Evolutionary conservation across 108 stramenopile genomes (phyloP).

Genomic region (Cyclostephanos tholiformis): DNA sequence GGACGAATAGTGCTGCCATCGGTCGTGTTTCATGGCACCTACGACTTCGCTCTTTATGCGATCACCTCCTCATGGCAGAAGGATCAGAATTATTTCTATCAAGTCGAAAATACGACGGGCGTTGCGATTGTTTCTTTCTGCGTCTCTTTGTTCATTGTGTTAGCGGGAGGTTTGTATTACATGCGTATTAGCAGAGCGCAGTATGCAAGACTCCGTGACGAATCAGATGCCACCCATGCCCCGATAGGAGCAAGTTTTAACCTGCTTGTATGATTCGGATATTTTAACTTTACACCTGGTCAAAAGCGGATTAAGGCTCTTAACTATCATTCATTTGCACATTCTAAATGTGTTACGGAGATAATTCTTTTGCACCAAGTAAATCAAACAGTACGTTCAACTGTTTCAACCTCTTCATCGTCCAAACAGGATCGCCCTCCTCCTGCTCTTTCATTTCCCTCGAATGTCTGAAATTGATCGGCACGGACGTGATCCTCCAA

Average conservation of each 20-base stretch:
- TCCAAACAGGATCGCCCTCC: conserved; percentile 48
- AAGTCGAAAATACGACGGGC: conserved; percentile 9
- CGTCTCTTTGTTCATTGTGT: conserved; percentile 24
- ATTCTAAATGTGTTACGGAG: not conserved
- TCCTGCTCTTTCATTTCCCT: conserved; percentile 60
- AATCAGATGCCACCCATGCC: conserved; percentile 4
- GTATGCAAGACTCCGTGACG: conserved; percentile 39
- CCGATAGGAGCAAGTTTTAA: conserved; percentile 16
- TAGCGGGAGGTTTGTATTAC: conserved; percentile 36
- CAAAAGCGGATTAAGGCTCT: too few species aligned
- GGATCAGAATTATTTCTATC: conserved; percentile 36
- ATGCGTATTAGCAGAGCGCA: conserved; percentile 32
- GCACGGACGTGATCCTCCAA: conserved; percentile 40
- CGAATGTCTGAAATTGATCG: conserved; percentile 47
- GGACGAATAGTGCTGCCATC: conserved; percentile 41
- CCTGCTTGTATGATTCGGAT: conserved; percentile 9
- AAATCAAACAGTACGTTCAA: conserved; percentile 59
- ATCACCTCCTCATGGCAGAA: conserved; percentile 34
- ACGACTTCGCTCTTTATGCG: conserved; percentile 38
- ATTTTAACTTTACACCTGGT: too few species aligned
- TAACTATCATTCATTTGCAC: too few species aligned
- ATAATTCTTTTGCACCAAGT: conserved; percentile 31
- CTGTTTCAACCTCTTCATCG: conserved; percentile 57
- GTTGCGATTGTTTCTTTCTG: conserved; percentile 28
- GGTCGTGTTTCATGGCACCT: conserved; percentile 45